phyloP scores from a whole-genome alignment of 2,329 filamentous ascomycete genomes.

The Cryphonectria naterciae region DNA sequence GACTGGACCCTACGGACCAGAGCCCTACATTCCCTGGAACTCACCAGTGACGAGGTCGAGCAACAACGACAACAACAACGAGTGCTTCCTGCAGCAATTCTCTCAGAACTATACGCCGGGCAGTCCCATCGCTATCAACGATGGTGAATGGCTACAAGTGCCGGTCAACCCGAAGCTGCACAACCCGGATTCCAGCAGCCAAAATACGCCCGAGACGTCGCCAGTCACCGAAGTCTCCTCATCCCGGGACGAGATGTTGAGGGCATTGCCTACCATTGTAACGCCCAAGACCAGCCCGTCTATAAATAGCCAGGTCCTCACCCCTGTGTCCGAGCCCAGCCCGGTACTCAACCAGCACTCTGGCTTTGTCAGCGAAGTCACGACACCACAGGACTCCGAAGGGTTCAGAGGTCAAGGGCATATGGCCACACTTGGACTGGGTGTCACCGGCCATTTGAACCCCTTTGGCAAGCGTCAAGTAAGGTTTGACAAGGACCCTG shows the following conservation, averaged over 20 bases:
- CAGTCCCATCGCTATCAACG: slow-evolving; percentile 9
- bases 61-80: slow-evolving; percentile 30
- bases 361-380: slow-evolving; percentile 8
- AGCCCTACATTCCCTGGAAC: slow-evolving; percentile 31
- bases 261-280: slow-evolving; percentile 12
- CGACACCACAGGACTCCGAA: slow-evolving; percentile 23
- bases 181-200: neutral
- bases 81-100: slow-evolving; percentile 34
- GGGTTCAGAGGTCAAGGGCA: slow-evolving; percentile 6
- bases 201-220: slow-evolving; percentile 10
- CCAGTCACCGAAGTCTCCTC: slow-evolving; percentile 14
- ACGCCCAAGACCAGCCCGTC: slow-evolving; percentile 25
- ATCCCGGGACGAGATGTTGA: slow-evolving; percentile 11
- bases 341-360: slow-evolving; percentile 17
- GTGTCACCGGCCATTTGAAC: slow-evolving; percentile 12
- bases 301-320: slow-evolving; percentile 24
- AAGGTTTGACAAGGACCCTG: slow-evolving; percentile 12
- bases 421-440: slow-evolving; percentile 1
- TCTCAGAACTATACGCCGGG: slow-evolving; percentile 31
- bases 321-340: slow-evolving; percentile 26
- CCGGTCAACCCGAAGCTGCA: slow-evolving; percentile 31
- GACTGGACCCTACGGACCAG: slow-evolving; percentile 14
- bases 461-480: slow-evolving; percentile 22
- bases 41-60: slow-evolving; percentile 31
- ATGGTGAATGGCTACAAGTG: slow-evolving; percentile 27